Conservation (phyloP, 768 basidiomycete genomes). For the Hericium alpestre region DNA sequence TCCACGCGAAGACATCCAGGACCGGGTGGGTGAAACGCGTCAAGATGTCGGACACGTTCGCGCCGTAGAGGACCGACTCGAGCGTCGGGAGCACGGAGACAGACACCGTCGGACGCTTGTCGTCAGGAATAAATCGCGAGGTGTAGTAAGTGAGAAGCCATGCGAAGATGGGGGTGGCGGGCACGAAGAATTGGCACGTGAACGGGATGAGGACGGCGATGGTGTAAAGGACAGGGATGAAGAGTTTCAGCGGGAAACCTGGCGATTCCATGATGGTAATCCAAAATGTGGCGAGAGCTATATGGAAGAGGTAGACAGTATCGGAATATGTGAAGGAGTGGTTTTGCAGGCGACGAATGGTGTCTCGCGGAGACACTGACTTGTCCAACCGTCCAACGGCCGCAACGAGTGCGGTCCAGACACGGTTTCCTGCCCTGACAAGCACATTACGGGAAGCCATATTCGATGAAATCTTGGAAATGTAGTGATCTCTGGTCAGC, state of each 20-base stretch:
- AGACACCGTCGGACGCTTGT: constrained; percentile 72
- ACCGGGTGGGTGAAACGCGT: constrained; percentile 89
- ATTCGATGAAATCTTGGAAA: background rate
- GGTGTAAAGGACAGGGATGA: constrained; percentile 64
- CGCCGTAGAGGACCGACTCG: constrained; percentile 91
- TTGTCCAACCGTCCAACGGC: constrained; percentile 65
- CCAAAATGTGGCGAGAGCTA: constrained; percentile 59
- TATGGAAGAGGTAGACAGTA: constrained; percentile 53
- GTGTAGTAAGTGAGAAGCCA: constrained; percentile 85
- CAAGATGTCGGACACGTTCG: constrained; percentile 94
- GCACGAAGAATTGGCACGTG: constrained; percentile 84
- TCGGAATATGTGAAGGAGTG: constrained; percentile 51
- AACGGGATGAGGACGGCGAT: constrained; percentile 69
- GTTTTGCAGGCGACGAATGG: constrained; percentile 44
- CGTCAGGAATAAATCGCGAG: constrained; percentile 72
- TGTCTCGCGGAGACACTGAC: constrained; percentile 61
- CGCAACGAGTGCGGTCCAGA: constrained; percentile 40
- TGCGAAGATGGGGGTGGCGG: constrained; percentile 75
- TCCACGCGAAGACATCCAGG: constrained; percentile 89
- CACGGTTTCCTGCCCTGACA: constrained; percentile 2
- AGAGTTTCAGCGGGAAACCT: constrained; percentile 60
- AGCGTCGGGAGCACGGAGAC: constrained; percentile 91
- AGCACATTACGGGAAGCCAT: constrained; percentile 5
- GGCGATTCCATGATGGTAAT: constrained; percentile 61
- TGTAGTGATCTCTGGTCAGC: background rate